A percentile compares a stretch with the other conserved stretches of the same genome.
phyloP scores from a whole-genome alignment of 192 early-diverging fungal genomes.

The Rhizophagus sp. region DNA sequence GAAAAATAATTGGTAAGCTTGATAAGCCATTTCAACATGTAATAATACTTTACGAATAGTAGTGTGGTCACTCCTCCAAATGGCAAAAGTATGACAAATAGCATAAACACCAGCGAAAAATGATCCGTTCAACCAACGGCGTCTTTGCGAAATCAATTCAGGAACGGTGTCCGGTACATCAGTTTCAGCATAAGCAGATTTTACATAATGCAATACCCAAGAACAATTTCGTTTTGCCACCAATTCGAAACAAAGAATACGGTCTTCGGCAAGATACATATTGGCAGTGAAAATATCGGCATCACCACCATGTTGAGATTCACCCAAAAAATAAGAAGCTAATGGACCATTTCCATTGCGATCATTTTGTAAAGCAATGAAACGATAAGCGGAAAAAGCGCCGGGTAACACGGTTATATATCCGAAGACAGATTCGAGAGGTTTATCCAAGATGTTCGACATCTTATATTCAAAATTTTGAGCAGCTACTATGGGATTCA shows the following conservation, averaged over 20 bases:
- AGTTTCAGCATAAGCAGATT: slow-evolving; percentile 72
- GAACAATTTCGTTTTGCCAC: slow-evolving; percentile 67
- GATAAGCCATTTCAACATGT: slow-evolving; percentile 80
- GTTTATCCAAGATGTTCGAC: slow-evolving; percentile 68
- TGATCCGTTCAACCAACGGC: slow-evolving; percentile 96
- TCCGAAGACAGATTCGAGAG: slow-evolving; percentile 81
- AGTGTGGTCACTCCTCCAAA: slow-evolving; percentile 78
- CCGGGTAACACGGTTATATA: slow-evolving; percentile 87
- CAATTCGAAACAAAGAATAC: slow-evolving; percentile 84
- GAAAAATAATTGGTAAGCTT: slow-evolving; percentile 78
- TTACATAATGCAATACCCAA: slow-evolving; percentile 78
- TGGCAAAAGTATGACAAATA: slow-evolving; percentile 70
- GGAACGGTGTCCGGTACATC: slow-evolving; percentile 77
- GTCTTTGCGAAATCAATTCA: slow-evolving; percentile 95
- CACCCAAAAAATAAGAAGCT: slow-evolving; percentile 76
- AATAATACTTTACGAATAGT: slow-evolving; percentile 72
- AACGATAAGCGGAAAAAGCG: slow-evolving; percentile 86
- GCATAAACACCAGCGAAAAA: slow-evolving; percentile 94
- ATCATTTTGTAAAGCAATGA: slow-evolving; percentile 69
- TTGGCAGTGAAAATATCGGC: slow-evolving; percentile 75
- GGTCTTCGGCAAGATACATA: slow-evolving; percentile 85
- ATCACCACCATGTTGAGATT: slow-evolving; percentile 54
- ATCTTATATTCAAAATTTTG: slow-evolving; percentile 78
- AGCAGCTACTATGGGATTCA: slow-evolving; percentile 62
- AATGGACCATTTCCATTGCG: slow-evolving; percentile 61